Conservation (phyloP, 176 grass and related monocot genomes). For the Luzula sylvatica region DNA sequence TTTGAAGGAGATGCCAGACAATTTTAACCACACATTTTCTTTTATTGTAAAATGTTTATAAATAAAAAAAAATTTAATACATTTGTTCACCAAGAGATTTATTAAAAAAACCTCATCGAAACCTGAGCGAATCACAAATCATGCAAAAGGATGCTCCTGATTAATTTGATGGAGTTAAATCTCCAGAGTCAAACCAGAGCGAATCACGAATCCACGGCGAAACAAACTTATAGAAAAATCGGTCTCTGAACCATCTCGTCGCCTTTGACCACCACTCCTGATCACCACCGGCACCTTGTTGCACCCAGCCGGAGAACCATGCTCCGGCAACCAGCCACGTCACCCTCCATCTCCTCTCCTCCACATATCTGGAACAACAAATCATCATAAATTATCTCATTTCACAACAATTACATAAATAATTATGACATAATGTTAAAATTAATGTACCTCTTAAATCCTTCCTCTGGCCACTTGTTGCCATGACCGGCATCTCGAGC, state of each 20-base stretch:
- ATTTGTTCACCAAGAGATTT: no score
- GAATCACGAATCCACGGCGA: background rate
- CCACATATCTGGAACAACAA: constrained; percentile 7
- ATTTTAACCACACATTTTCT: no score
- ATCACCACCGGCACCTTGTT: background rate
- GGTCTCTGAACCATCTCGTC: constrained; percentile 11
- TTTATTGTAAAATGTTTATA: no score
- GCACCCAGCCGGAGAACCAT: constrained; percentile 21
- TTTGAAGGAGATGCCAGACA: no score
- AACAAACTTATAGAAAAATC: constrained; percentile 5
- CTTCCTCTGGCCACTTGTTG: background rate
- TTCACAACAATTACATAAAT: background rate
- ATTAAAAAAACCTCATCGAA: no score
- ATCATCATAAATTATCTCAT: background rate
- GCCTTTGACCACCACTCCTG: background rate
- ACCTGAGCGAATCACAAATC: no score
- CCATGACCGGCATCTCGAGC: background rate
- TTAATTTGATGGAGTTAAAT: constrained; percentile 7
- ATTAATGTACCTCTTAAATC: background rate
- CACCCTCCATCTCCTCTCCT: constrained; percentile 25
- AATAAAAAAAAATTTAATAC: no score
- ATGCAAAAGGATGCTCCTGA: no score
- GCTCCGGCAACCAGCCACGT: constrained; percentile 18
- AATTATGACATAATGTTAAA: background rate
- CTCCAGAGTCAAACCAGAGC: constrained; percentile 7